A percentile compares a stretch with the other conserved stretches of the same genome.
These are phyloP conservation scores for Penicillium macrosclerotiorum DNA, from an alignment of 495 filamentous ascomycete genomes.

Conservation along the genomic window DNA sequence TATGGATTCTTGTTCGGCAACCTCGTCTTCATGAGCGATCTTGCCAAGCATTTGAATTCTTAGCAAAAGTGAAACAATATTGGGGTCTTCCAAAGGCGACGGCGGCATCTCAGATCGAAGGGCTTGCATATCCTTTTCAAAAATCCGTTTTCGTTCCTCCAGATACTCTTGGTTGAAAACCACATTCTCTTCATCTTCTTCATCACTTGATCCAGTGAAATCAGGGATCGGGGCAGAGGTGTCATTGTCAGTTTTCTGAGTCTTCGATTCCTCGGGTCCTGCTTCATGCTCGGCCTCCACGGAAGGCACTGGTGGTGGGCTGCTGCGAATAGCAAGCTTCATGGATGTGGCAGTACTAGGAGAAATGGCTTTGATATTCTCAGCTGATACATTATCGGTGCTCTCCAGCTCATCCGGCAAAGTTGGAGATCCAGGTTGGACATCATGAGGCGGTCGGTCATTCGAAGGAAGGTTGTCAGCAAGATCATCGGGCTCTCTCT, in stretches of 20 bases:
- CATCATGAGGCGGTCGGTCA: conserved; percentile 19
- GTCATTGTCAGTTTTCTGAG: conserved; percentile 2
- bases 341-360: conserved; percentile 13
- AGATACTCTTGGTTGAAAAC: conserved; percentile 51
- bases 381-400: conserved; percentile 1
- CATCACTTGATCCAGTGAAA: conserved; percentile 37
- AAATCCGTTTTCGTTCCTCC: conserved; percentile 46
- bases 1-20: background rate
- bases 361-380: conserved; percentile 1
- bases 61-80: conserved; percentile 41
- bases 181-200: conserved; percentile 46
- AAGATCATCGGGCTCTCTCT: conserved; percentile 44
- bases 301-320: conserved; percentile 5
- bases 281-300: background rate
- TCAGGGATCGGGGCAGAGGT: conserved; percentile 26
- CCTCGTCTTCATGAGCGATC: conserved; percentile 28
- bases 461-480: conserved; percentile 30
- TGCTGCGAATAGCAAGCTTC: conserved; percentile 15
- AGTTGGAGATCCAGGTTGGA: conserved; percentile 3
- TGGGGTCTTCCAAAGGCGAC: conserved; percentile 43
- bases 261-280: conserved; percentile 6
- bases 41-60: conserved; percentile 47
- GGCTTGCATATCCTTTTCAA: conserved; percentile 45
- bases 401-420: conserved; percentile 4
- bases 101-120: conserved; percentile 47